Conservation (phyloP, 2,329 filamentous ascomycete species). For the Cadophora malorum region DNA sequence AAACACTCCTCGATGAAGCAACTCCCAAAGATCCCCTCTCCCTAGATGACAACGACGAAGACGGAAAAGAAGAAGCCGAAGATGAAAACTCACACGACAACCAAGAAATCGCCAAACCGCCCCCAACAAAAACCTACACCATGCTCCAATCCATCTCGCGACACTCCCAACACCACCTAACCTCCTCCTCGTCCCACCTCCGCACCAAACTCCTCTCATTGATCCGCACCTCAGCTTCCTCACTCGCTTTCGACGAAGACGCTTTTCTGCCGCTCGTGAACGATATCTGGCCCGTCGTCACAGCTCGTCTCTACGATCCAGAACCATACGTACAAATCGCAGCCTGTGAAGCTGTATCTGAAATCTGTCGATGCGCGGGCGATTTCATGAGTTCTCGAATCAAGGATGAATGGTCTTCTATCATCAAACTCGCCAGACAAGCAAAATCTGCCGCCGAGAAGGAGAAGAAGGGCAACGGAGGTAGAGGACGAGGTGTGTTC, state of each 20-base stretch:
- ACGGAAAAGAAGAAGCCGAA: conserved; percentile 14
- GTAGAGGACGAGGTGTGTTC: conserved; percentile 60
- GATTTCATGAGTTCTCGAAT: conserved; percentile 82
- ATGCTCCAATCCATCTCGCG: conserved; percentile 81
- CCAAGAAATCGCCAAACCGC: conserved; percentile 61
- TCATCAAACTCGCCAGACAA: conserved; percentile 58
- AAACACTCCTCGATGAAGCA: conserved; percentile 46
- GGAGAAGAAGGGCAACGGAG: conserved; percentile 34
- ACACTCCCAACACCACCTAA: conserved; percentile 89
- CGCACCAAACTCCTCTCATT: conserved; percentile 80
- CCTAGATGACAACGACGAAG: not conserved
- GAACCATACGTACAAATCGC: conserved; percentile 74
- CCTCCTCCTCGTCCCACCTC: conserved; percentile 80
- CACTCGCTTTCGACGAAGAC: conserved; percentile 78
- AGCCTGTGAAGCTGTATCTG: conserved; percentile 71
- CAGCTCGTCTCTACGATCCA: conserved; percentile 68
- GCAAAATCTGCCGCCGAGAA: conserved; percentile 50
- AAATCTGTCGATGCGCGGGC: conserved; percentile 75
- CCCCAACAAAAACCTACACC: conserved; percentile 80
- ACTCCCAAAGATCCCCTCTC: conserved; percentile 15
- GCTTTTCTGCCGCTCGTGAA: conserved; percentile 89
- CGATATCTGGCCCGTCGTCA: conserved; percentile 85
- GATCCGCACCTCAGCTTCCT: conserved; percentile 72
- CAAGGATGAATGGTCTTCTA: conserved; percentile 71
- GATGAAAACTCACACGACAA: conserved; percentile 41